A percentile compares a stretch with the other conserved stretches of the same genome.
Evolutionary conservation across 2,329 filamentous ascomycete genomes (phyloP).

Genomic region (Juglanconis sp.): DNA sequence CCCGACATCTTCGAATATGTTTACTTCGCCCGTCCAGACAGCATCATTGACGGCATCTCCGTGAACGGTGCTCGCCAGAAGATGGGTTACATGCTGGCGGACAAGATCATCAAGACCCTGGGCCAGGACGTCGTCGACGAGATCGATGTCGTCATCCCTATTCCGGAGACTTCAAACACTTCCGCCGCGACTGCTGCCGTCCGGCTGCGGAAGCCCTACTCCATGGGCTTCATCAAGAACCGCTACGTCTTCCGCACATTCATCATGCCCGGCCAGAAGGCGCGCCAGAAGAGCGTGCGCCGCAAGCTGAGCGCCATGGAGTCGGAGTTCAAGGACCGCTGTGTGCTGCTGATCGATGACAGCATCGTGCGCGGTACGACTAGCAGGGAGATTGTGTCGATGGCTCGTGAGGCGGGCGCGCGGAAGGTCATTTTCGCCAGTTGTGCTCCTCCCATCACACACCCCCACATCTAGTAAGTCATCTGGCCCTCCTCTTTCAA

Average conservation of each 20-base stretch:
- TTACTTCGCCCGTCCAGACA: slow-evolving; percentile 82
- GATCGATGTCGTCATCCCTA: slow-evolving; percentile 82
- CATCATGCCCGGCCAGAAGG: slow-evolving; percentile 66
- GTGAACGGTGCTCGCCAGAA: slow-evolving; percentile 80
- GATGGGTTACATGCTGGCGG: slow-evolving; percentile 80
- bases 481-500: neutral
- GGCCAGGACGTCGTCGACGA: slow-evolving; percentile 67
- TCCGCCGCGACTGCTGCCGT: slow-evolving; percentile 75
- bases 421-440: slow-evolving; percentile 79
- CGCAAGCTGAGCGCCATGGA: slow-evolving; percentile 86
- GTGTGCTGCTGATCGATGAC: slow-evolving; percentile 83
- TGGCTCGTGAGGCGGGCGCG: slow-evolving; percentile 82
- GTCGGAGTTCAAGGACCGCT: slow-evolving; percentile 77
- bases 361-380: slow-evolving; percentile 86
- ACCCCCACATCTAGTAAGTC: slow-evolving; percentile 77
- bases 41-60: slow-evolving; percentile 81
- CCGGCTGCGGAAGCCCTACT: slow-evolving; percentile 71
- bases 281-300: slow-evolving; percentile 79
- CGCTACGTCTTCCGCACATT: slow-evolving; percentile 78
- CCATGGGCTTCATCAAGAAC: slow-evolving; percentile 81
- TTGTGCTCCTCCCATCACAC: slow-evolving; percentile 77
- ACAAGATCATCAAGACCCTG: slow-evolving; percentile 65
- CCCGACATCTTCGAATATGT: slow-evolving; percentile 88
- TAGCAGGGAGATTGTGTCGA: slow-evolving; percentile 72
- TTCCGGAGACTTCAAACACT: slow-evolving; percentile 75